Percentiles rank a stretch among this genome's conserved stretches.
Evolutionary conservation across 2,329 filamentous ascomycete genomes (phyloP).

Genomic region (Rachicladosporium sp.): DNA sequence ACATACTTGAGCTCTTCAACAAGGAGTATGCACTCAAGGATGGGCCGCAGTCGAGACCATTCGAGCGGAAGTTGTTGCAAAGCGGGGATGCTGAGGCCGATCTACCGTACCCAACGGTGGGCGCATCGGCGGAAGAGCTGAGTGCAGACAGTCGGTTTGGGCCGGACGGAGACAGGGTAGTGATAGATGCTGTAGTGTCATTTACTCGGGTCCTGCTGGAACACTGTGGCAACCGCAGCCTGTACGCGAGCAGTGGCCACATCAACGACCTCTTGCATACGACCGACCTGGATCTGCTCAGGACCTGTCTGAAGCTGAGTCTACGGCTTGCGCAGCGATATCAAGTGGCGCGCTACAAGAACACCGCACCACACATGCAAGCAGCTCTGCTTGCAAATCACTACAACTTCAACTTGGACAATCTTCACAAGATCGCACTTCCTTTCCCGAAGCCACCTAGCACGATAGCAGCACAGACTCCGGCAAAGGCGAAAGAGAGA

Average conservation of each 20-base stretch:
- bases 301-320: conserved; percentile 65
- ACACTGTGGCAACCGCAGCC: conserved; percentile 90
- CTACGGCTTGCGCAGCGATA: conserved; percentile 86
- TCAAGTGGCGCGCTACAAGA: conserved; percentile 65
- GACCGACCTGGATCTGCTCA: conserved; percentile 66
- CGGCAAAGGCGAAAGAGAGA: conserved; percentile 67
- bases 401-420: conserved; percentile 61
- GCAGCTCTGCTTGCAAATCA: conserved; percentile 69
- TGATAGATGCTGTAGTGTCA: conserved; percentile 66
- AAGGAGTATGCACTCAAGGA: conserved; percentile 66
- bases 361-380: conserved; percentile 46
- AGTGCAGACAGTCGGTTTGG: conserved; percentile 43
- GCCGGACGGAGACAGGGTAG: conserved; percentile 63
- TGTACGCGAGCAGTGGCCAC: conserved; percentile 87
- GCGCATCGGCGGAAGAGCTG: conserved; percentile 18
- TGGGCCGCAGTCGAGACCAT: conserved; percentile 69
- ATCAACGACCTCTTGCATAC: conserved; percentile 83
- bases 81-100: conserved; percentile 43
- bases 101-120: conserved; percentile 12
- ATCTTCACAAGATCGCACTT: conserved; percentile 68
- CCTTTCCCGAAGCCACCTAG: conserved; percentile 61
- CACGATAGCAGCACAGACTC: conserved; percentile 38
- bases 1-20: conserved; percentile 70
- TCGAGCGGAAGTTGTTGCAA: conserved; percentile 53
- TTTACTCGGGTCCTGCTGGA: conserved; percentile 84